phyloP scores from a whole-genome alignment of 768 basidiomycete species.

The Auricularia heimuer region DNA sequence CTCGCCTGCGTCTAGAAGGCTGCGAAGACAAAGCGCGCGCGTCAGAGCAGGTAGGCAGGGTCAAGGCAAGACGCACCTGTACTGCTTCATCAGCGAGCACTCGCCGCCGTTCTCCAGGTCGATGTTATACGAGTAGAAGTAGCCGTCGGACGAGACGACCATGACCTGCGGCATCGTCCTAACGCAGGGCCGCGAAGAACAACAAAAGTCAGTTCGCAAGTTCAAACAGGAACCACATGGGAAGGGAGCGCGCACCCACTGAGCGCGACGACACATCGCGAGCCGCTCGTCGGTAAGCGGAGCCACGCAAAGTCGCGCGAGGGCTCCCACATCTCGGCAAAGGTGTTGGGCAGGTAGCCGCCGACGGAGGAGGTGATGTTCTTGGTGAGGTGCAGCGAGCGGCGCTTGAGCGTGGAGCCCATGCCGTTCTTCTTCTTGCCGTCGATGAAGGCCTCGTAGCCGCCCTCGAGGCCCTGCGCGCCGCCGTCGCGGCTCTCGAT shows the following conservation, averaged over 20 bases:
- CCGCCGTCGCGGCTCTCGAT: slow-evolving; percentile 50
- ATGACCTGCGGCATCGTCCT: slow-evolving; percentile 94
- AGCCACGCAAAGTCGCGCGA: slow-evolving; percentile 88
- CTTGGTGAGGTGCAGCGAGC: slow-evolving; percentile 67
- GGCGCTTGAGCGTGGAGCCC: slow-evolving; percentile 47
- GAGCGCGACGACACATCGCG: slow-evolving; percentile 79
- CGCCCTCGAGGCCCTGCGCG: slow-evolving; percentile 51
- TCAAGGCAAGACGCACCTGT: slow-evolving; percentile 33
- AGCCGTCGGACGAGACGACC: slow-evolving; percentile 92
- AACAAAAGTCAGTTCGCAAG: neutral
- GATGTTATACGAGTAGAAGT: slow-evolving; percentile 92
- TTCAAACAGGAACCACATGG: neutral
- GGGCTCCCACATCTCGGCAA: slow-evolving; percentile 97
- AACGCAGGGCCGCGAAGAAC: neutral
- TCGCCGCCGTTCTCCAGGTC: slow-evolving; percentile 95
- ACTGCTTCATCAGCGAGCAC: slow-evolving; percentile 90
- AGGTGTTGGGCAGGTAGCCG: slow-evolving; percentile 74
- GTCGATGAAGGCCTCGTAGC: slow-evolving; percentile 81
- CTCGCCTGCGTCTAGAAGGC: slow-evolving; percentile 11
- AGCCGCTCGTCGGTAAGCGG: slow-evolving; percentile 67
- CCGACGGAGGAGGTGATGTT: slow-evolving; percentile 69
- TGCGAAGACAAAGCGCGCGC: neutral
- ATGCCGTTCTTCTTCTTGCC: slow-evolving; percentile 56
- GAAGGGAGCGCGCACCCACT: slow-evolving; percentile 52
- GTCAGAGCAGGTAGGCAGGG: neutral